A percentile compares a stretch with the other conserved stretches of the same genome.
Conservation (phyloP, 371 early-diverging fungal species). For the Zancudomyces culisetae region DNA sequence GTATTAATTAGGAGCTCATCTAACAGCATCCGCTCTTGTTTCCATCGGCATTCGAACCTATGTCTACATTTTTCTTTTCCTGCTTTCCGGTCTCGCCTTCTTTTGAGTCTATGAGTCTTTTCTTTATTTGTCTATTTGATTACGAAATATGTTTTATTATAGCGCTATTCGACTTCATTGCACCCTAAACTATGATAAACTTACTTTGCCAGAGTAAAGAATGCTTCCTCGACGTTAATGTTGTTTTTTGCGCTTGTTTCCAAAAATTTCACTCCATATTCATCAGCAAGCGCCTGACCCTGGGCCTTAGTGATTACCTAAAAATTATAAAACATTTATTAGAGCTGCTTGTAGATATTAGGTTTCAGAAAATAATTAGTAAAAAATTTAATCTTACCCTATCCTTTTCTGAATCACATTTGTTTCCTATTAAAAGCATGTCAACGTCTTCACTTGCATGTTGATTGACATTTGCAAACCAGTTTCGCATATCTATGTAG, state of each 20-base stretch:
- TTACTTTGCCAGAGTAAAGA: slow-evolving; percentile 87
- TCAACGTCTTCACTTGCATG: slow-evolving; percentile 93
- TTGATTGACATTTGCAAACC: slow-evolving; percentile 96
- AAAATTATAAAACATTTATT: background rate
- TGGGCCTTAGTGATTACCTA: slow-evolving; percentile 51
- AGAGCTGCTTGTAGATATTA: background rate
- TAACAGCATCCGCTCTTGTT: no score
- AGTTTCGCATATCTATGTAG: slow-evolving; percentile 90
- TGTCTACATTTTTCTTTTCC: no score
- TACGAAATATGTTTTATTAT: no score
- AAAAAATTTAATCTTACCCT: no score
- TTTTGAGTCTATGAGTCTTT: slow-evolving; percentile 39
- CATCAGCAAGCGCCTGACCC: slow-evolving; percentile 69
- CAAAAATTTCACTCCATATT: slow-evolving; percentile 73
- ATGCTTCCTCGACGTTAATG: slow-evolving; percentile 92
- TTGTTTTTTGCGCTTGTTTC: slow-evolving; percentile 95
- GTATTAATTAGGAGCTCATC: no score
- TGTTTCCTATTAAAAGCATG: slow-evolving; percentile 97
- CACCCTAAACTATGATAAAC: no score
- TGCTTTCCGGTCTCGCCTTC: no score
- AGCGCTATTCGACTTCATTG: no score
- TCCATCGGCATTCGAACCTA: no score
- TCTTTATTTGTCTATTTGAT: no score
- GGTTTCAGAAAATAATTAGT: no score
- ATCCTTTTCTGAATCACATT: slow-evolving; percentile 81